phyloP scores from a whole-genome alignment of 352 stramenopile genomes.

The Globisporangium recalcitrans region DNA sequence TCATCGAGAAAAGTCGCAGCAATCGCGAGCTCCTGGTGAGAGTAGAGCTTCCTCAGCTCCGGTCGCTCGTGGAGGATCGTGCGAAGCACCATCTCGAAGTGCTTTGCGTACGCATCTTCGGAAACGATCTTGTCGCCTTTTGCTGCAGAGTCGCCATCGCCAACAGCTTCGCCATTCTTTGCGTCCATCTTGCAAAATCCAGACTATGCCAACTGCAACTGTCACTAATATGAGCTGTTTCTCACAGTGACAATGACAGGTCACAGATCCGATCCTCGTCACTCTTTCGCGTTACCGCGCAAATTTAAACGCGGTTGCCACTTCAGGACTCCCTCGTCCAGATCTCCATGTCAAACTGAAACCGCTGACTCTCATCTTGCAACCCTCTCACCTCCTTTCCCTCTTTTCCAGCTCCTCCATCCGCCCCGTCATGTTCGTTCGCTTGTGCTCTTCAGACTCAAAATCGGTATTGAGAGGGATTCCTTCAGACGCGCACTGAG shows the following conservation, averaged over 20 bases:
- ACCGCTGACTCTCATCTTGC: slow-evolving; percentile 6
- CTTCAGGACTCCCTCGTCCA: neutral
- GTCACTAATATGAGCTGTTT: neutral
- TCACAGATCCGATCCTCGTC: neutral
- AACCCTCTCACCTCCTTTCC: neutral
- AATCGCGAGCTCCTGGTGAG: slow-evolving; percentile 31
- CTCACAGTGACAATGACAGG: neutral
- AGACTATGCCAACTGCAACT: neutral
- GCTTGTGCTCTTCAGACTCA: slow-evolving; percentile 1
- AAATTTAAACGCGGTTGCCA: slow-evolving; percentile 4
- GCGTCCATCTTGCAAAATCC: neutral
- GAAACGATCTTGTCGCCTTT: neutral
- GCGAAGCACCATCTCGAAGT: slow-evolving; percentile 53
- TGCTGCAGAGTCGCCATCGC: neutral
- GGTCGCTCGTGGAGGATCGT: slow-evolving; percentile 35
- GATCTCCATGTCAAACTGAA: neutral
- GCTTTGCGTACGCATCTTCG: slow-evolving; percentile 63
- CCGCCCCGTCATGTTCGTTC: slow-evolving; percentile 16
- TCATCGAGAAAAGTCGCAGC: slow-evolving; percentile 41
- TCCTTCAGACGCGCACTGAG: neutral
- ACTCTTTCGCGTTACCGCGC: slow-evolving; percentile 5
- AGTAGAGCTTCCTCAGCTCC: slow-evolving; percentile 50
- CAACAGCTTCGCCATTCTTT: neutral
- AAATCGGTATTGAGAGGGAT: slow-evolving; percentile 14
- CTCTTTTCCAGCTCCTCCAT: neutral